Percentiles rank a stretch among this genome's conserved stretches.
phyloP scores from a whole-genome alignment of 495 filamentous ascomycete genomes.

The Chaetomium fimeti region DNA sequence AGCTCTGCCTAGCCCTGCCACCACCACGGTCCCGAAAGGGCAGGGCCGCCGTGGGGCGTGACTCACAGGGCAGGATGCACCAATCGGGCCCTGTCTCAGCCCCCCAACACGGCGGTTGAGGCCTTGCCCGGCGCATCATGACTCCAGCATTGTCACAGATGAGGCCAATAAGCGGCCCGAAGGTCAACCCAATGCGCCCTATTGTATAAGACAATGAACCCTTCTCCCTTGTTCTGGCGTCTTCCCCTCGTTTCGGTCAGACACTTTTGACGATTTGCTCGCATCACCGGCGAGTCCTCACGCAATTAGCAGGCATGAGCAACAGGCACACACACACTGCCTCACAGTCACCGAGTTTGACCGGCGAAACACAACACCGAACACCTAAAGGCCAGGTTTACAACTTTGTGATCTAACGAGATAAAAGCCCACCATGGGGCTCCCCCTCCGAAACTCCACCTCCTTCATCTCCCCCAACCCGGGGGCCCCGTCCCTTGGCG shows the following conservation, averaged over 20 bases:
- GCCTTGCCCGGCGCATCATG: conserved; percentile 11
- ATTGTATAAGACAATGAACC: conserved; percentile 8
- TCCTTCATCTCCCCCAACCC: background rate
- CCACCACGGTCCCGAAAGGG: background rate
- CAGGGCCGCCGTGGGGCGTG: background rate
- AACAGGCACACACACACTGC: background rate
- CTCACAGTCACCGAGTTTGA: background rate
- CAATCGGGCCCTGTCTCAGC: conserved; percentile 7
- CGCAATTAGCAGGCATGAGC: background rate
- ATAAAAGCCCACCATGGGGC: conserved; percentile 9
- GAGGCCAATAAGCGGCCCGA: conserved; percentile 6
- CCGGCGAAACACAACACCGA: background rate
- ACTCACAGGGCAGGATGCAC: conserved; percentile 4
- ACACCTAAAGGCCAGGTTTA: background rate
- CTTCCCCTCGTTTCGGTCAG: conserved; percentile 16
- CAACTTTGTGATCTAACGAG: background rate
- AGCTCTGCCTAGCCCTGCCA: conserved; percentile 17
- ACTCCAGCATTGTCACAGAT: background rate
- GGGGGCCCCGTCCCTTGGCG: background rate
- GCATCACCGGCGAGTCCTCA: conserved; percentile 20
- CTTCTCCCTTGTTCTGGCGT: conserved; percentile 3
- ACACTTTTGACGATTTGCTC: background rate
- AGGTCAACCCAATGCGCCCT: conserved; percentile 7
- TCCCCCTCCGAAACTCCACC: conserved; percentile 7
- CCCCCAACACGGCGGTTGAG: conserved; percentile 2